Conservation (phyloP, 345 rosid species). For the Excoecaria agallocha region DNA sequence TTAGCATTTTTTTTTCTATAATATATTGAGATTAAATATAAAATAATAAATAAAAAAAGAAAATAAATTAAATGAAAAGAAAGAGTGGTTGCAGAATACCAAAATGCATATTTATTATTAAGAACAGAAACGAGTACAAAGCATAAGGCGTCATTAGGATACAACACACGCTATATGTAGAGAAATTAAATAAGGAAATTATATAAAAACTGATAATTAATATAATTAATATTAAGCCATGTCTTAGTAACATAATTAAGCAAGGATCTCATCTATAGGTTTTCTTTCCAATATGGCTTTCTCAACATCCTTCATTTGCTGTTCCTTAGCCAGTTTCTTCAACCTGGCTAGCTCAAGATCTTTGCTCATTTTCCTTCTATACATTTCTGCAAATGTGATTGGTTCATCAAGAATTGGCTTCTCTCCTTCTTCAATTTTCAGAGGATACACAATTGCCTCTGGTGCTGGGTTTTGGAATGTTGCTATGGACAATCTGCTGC, state of each 20-base stretch:
- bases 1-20: no score
- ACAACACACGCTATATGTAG: no score
- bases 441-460: slow-evolving; percentile 31
- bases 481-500: slow-evolving; percentile 32
- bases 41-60: no score
- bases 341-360: slow-evolving; percentile 27
- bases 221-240: no score
- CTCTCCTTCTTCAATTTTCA: slow-evolving; percentile 26
- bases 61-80: no score
- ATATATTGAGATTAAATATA: no score
- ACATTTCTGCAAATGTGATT: slow-evolving; percentile 34
- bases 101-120: no score
- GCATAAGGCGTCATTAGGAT: no score
- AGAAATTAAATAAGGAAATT: no score
- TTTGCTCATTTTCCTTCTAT: slow-evolving; percentile 35
- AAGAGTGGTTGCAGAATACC: no score
- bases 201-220: no score
- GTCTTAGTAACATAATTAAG: slow-evolving; percentile 6
- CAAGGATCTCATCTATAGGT: slow-evolving; percentile 22
- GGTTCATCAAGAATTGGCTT: slow-evolving; percentile 27
- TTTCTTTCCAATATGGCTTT: slow-evolving; percentile 17
- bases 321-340: slow-evolving; percentile 27
- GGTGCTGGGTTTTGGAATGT: slow-evolving; percentile 38
- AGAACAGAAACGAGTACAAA: no score
- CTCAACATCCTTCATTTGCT: slow-evolving; percentile 15